Base-by-base conservation (phyloP, 257 asterid genomes). In the Scutellaria barbata region DNA sequence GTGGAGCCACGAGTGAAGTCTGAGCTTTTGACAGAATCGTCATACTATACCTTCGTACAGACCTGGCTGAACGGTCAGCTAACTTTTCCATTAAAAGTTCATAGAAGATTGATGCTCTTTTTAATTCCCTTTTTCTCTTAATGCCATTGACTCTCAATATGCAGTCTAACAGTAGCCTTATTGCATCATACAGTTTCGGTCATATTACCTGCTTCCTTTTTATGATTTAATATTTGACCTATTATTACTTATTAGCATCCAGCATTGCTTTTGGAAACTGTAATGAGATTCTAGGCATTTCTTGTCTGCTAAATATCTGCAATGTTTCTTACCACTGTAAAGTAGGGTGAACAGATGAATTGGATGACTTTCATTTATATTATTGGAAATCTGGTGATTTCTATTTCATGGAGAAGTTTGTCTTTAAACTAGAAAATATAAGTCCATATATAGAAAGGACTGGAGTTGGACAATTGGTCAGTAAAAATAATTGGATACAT, bases 1-100 rank as follows among this genome's bases (percentile, higher is more conserved):
- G 98, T 92, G 76, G 98, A 92, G 78, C 98, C 95, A 60, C 87
- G 86, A 60, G 98, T 92, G 80, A 85, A 68, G 67, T 74, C 86
- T 66, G 97, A 92, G 74, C 98, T 92, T 71, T 74, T 90, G 85
- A 53, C 85, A 13, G 95, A 87, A 75, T 87, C 96, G 0, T 68
- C 95, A 14, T 85, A 85, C 78, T 92, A 82, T 76, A 81, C 77
- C 74, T 88, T 88, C 74, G 90, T 90, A 53, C 84, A 88, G 72
- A 87, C 95, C 54, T 92, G 98, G 98, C 62, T 40, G 71, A 91
- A 88, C 74, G 92, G 97, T 90, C 72, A 84, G 86, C 54, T 54
- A 52, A 47, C 35, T 12, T 73, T 73, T 41, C n/a, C 54, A 13
- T 69, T 54, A 58, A 43, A 41, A 53, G 52, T 37, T 70, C 47